Evolutionary conservation across 73 alveolate genomes (phyloP).

Genomic region (Paramecium sexaurelia): DNA sequence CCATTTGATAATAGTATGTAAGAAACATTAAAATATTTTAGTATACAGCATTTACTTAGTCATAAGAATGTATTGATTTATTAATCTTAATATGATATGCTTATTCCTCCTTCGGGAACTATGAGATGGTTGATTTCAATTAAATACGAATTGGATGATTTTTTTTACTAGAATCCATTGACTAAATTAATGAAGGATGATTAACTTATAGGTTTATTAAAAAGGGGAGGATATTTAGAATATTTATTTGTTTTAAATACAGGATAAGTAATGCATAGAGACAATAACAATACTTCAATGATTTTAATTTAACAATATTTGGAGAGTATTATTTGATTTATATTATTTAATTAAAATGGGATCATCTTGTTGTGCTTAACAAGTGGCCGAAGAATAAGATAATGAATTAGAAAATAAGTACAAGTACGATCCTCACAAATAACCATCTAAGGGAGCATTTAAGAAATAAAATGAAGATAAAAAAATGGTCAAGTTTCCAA

Average conservation of each 20-base stretch:
- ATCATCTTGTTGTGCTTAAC: constrained; percentile 46
- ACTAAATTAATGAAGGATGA: neutral
- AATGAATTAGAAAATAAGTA: constrained; percentile 1
- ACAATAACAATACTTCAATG: neutral
- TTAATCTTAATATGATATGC: constrained; percentile 18
- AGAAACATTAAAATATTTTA: neutral
- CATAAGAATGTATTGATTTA: neutral
- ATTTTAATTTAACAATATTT: neutral
- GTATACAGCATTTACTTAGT: neutral
- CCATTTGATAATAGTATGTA: neutral
- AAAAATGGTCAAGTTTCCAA: constrained; percentile 57
- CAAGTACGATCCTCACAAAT: constrained; percentile 47
- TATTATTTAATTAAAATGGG: constrained; percentile 40
- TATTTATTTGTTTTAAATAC: neutral
- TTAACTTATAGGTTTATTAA: neutral
- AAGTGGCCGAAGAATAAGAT: neutral
- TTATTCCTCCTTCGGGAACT: constrained; percentile 40
- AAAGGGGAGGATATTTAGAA: neutral
- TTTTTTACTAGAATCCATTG: neutral
- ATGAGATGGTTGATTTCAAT: neutral
- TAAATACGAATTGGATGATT: neutral
- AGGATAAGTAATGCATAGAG: neutral
- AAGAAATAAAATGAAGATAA: constrained; percentile 26
- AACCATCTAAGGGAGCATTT: constrained; percentile 52
- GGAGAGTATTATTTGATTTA: constrained; percentile 21